Conservation (phyloP, 306 rosid genomes). For the Corylus avellana region DNA sequence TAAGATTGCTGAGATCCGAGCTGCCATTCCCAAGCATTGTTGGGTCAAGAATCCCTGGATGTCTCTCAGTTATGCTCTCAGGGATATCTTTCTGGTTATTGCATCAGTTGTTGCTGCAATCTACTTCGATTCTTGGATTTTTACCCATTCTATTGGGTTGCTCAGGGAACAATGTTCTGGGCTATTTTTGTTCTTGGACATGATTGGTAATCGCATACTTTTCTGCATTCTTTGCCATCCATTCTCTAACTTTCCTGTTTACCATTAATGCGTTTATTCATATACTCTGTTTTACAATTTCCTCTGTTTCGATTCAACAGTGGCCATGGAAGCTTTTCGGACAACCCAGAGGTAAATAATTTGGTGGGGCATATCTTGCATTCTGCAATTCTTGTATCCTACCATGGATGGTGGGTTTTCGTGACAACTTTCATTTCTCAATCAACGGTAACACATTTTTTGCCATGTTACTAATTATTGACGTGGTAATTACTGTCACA, state of each 20-base stretch:
- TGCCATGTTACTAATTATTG: too few relatives aligned
- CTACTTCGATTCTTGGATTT: constrained; percentile 46
- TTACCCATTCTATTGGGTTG: constrained; percentile 80
- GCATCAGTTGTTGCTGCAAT: constrained; percentile 50
- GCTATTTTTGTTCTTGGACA: constrained; percentile 96
- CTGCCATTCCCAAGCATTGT: constrained; percentile 85
- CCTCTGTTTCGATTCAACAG: constrained; percentile 40
- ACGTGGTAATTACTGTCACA: too few relatives aligned
- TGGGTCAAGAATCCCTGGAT: constrained; percentile 83
- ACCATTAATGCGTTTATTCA: not conserved
- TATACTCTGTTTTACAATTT: not conserved
- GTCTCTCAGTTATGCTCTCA: constrained; percentile 66
- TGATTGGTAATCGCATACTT: constrained; percentile 57
- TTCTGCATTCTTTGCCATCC: not conserved
- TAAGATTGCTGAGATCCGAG: constrained; percentile 78
- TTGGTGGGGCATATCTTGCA: constrained; percentile 84
- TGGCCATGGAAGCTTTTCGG: constrained; percentile 99
- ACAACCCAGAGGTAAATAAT: constrained; percentile 48
- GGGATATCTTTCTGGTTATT: constrained; percentile 51
- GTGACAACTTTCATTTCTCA: not conserved
- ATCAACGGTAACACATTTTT: not conserved
- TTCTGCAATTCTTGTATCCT: constrained; percentile 85
- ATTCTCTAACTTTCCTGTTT: not conserved
- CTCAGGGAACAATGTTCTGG: constrained; percentile 98
- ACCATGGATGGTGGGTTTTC: constrained; percentile 78